A percentile compares a stretch with the other conserved stretches of the same genome.
phyloP scores from a whole-genome alignment of 257 asterid species.

The Rhazya stricta region DNA sequence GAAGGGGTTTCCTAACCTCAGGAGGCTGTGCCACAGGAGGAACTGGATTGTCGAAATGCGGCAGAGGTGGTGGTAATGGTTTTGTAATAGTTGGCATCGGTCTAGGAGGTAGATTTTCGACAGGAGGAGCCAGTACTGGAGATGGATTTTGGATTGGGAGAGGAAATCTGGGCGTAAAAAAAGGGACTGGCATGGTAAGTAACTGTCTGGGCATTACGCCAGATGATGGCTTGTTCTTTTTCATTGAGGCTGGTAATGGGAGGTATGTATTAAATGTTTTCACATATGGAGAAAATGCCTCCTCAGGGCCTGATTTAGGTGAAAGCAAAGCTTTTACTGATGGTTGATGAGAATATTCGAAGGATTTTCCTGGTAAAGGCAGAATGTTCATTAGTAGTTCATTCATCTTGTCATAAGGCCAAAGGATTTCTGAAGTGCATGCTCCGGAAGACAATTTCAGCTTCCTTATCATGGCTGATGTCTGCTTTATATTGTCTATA shows the following conservation, averaged over 20 bases:
- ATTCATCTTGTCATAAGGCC: neutral
- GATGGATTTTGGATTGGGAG: conserved; percentile 4
- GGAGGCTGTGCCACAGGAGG: conserved; percentile 1
- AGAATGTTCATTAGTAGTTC: neutral
- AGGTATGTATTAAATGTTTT: neutral
- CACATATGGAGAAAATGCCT: neutral
- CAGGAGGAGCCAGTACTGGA: neutral
- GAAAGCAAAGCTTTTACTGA: neutral
- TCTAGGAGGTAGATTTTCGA: neutral
- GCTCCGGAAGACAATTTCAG: neutral
- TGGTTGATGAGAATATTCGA: neutral
- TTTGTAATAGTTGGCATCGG: neutral
- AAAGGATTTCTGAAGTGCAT: neutral
- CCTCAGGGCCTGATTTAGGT: neutral
- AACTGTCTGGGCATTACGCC: conserved; percentile 8
- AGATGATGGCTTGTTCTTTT: neutral
- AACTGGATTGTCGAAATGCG: neutral
- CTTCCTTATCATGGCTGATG: neutral
- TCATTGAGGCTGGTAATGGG: neutral
- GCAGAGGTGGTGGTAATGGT: conserved; percentile 5
- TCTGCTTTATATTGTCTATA: neutral
- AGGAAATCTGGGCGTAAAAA: neutral
- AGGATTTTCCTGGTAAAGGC: neutral
- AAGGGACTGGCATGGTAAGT: neutral
- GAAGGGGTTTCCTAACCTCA: neutral